phyloP scores from a whole-genome alignment of 208 protist genomes.

The Trypanosoma rangeli region DNA sequence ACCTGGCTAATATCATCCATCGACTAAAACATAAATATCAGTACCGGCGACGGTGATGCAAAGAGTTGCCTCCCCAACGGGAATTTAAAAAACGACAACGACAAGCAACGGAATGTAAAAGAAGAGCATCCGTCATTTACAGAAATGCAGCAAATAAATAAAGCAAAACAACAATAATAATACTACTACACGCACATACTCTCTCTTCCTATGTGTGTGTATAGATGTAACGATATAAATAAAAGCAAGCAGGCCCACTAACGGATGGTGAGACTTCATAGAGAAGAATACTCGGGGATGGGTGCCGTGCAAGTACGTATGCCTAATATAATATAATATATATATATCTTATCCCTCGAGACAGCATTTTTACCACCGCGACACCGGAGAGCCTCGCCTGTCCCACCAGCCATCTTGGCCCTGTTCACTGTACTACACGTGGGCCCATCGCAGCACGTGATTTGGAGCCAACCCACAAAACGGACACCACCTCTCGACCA shows the following conservation, averaged over 20 bases:
- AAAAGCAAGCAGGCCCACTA: too few species aligned
- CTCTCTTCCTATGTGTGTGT: too few species aligned
- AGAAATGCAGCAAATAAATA: conserved; percentile 6
- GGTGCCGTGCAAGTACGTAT: too few species aligned
- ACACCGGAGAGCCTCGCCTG: not conserved
- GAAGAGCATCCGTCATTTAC: not conserved
- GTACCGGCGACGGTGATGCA: not conserved
- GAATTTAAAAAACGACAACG: conserved; percentile 2
- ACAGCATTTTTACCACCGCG: too few species aligned
- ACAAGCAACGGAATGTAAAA: conserved; percentile 4
- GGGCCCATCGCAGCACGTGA: not conserved
- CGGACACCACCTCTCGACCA: not conserved
- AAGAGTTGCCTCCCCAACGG: not conserved
- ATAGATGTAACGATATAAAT: too few species aligned
- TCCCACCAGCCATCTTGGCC: not conserved
- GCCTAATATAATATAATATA: too few species aligned
- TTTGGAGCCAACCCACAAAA: not conserved
- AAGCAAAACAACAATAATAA: not conserved
- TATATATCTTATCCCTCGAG: too few species aligned
- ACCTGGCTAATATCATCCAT: conserved; percentile 59
- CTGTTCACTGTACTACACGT: not conserved
- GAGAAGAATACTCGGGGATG: too few species aligned
- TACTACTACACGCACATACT: not conserved
- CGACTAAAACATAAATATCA: not conserved
- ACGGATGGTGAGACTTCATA: too few species aligned